phyloP scores from a whole-genome alignment of 345 rosid species.

The Acer yangbiense region DNA sequence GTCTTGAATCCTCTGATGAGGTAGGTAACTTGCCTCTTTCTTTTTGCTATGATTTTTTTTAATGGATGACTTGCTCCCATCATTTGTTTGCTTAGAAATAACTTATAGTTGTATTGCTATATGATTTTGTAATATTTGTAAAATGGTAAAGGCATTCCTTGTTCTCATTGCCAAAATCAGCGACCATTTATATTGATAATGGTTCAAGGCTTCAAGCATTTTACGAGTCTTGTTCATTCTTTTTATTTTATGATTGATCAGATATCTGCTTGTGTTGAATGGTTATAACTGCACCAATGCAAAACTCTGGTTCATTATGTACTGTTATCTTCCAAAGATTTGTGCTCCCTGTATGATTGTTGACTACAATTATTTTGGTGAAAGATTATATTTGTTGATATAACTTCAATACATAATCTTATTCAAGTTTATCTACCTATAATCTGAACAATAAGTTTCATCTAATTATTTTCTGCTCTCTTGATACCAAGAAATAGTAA shows the following conservation, averaged over 20 bases:
- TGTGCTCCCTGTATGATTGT: background rate
- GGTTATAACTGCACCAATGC: background rate
- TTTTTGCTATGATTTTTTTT: background rate
- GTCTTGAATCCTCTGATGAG: constrained; percentile 59
- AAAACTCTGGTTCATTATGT: background rate
- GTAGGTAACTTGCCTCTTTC: constrained; percentile 35
- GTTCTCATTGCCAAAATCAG: background rate
- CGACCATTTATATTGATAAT: background rate
- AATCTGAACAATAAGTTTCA: background rate
- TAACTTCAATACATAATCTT: background rate
- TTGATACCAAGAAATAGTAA: background rate
- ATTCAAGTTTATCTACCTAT: background rate
- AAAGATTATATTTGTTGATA: background rate
- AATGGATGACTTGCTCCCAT: background rate
- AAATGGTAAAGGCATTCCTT: background rate
- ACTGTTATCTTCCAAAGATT: background rate
- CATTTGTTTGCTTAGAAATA: background rate
- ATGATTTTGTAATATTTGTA: background rate
- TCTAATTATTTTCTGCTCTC: background rate
- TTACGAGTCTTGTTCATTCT: background rate
- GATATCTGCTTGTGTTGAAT: background rate
- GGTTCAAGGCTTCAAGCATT: background rate
- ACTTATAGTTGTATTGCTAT: background rate
- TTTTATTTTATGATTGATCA: background rate
- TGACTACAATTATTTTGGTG: background rate